Evolutionary conservation across 2,329 filamentous ascomycete genomes (phyloP).

Genomic region (Botryosphaeria dothidea): DNA sequence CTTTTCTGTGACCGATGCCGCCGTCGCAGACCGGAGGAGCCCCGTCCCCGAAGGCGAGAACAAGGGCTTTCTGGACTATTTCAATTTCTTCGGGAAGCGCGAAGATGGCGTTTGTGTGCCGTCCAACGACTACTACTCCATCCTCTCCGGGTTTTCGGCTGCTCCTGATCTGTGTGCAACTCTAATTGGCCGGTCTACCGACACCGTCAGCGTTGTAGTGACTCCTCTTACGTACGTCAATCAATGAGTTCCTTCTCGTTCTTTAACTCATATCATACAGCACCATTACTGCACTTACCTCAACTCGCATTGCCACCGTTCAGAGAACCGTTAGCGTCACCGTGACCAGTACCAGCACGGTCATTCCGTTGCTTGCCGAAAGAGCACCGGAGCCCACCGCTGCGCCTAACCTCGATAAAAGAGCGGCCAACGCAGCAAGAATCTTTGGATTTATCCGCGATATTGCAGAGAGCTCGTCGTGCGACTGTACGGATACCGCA

Average conservation of each 20-base stretch:
- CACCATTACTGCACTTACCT: conserved; percentile 25
- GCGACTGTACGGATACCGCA: conserved; percentile 21
- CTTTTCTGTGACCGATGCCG: conserved; percentile 25
- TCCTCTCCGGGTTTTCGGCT: background rate
- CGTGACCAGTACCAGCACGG: conserved; percentile 25
- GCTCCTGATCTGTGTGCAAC: conserved; percentile 5
- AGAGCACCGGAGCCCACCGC: conserved; percentile 17
- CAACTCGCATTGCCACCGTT: conserved; percentile 24
- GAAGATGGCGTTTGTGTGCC: conserved; percentile 11
- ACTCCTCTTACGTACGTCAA: conserved; percentile 29
- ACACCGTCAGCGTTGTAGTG: conserved; percentile 26
- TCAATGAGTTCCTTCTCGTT: background rate
- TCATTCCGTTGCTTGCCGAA: conserved; percentile 20
- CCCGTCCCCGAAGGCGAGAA: background rate
- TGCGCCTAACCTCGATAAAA: conserved; percentile 22
- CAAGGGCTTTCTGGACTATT: conserved; percentile 1
- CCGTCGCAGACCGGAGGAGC: conserved; percentile 3
- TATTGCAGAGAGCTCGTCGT: conserved; percentile 6
- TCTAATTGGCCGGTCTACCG: conserved; percentile 28
- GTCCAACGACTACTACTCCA: conserved; percentile 17
- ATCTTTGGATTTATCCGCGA: conserved; percentile 27
- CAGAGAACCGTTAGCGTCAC: conserved; percentile 28
- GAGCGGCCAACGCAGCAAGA: conserved; percentile 24
- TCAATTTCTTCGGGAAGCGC: conserved; percentile 12
- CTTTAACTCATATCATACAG: conserved; percentile 12